phyloP scores from a whole-genome alignment of 805 yeast species.

The Saccharomycopsis olivae region DNA sequence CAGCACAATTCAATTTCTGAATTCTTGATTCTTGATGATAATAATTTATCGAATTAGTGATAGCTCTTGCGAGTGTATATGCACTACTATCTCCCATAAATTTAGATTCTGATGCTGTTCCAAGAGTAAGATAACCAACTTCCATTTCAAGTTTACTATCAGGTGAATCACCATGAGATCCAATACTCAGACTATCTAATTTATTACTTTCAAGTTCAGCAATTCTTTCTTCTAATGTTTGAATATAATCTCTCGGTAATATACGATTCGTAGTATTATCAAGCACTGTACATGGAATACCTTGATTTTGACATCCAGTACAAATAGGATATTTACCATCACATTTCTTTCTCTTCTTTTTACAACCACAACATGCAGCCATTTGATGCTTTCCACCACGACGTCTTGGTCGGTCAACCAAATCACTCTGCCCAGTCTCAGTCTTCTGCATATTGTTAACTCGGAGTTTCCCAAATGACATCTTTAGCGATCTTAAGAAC shows the following conservation, averaged over 20 bases:
- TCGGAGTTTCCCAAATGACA: too few species aligned
- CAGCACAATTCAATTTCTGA: not conserved
- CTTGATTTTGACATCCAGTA: conserved; percentile 30
- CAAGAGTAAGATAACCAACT: conserved; percentile 24
- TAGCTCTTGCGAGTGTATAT: conserved; percentile 25
- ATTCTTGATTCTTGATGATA: conserved; percentile 9
- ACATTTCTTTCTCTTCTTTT: conserved; percentile 38
- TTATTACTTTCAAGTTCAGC: conserved; percentile 4
- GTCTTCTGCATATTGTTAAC: not conserved
- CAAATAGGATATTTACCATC: conserved; percentile 43
- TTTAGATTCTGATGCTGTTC: conserved; percentile 24
- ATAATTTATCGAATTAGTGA: conserved; percentile 21
- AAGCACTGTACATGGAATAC: conserved; percentile 34
- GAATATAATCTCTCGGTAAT: conserved; percentile 36
- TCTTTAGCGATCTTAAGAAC: too few species aligned
- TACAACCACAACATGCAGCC: conserved; percentile 43
- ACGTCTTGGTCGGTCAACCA: conserved; percentile 5
- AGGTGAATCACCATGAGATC: too few species aligned
- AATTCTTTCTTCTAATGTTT: conserved; percentile 30
- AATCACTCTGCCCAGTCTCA: not conserved
- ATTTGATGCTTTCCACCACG: conserved; percentile 26
- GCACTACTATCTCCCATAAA: conserved; percentile 26
- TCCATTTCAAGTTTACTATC: conserved; percentile 25
- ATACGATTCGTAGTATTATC: conserved; percentile 39
- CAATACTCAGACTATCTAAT: too few species aligned